phyloP scores from a whole-genome alignment of 306 rosid species.

The Cicer chorassanicum region DNA sequence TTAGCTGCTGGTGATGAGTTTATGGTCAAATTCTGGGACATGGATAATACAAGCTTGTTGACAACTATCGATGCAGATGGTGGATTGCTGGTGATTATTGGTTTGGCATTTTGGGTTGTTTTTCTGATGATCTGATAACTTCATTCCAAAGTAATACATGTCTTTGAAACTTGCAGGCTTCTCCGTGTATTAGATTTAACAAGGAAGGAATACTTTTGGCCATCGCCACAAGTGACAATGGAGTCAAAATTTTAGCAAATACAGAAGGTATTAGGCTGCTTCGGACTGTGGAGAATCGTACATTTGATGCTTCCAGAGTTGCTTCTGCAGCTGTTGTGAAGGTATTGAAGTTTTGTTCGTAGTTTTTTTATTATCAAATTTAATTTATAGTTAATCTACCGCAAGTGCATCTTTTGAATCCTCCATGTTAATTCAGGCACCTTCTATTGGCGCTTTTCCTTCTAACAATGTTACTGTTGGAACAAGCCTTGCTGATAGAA shows the following conservation, averaged over 20 bases:
- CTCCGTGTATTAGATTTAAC: constrained; percentile 93
- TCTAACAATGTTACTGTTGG: constrained; percentile 72
- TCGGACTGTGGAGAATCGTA: constrained; percentile 77
- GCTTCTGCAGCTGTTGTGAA: constrained; percentile 86
- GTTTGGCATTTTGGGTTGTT: constrained; percentile 17
- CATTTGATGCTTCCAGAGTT: constrained; percentile 90
- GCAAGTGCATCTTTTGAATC: constrained; percentile 43
- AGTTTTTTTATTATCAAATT: constrained; percentile 37
- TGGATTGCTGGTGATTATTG: constrained; percentile 75
- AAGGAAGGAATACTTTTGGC: constrained; percentile 93
- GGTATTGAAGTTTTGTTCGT: constrained; percentile 55
- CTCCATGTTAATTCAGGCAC: constrained; percentile 62
- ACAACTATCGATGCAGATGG: constrained; percentile 82
- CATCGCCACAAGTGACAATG: constrained; percentile 83
- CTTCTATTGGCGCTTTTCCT: constrained; percentile 67
- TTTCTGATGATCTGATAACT: constrained; percentile 32
- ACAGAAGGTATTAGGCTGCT: constrained; percentile 88
- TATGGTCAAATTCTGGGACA: constrained; percentile 93
- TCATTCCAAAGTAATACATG: constrained; percentile 43
- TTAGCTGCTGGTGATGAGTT: constrained; percentile 94
- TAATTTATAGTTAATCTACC: constrained; percentile 36
- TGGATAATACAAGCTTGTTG: constrained; percentile 74
- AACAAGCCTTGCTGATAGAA: constrained; percentile 83
- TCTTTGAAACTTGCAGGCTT: constrained; percentile 66
- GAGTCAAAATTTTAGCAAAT: constrained; percentile 89